Percentiles rank a stretch among this genome's conserved stretches.
Evolutionary conservation across 208 protist species (phyloP).

Genomic region (Leishmania aethiopica): DNA sequence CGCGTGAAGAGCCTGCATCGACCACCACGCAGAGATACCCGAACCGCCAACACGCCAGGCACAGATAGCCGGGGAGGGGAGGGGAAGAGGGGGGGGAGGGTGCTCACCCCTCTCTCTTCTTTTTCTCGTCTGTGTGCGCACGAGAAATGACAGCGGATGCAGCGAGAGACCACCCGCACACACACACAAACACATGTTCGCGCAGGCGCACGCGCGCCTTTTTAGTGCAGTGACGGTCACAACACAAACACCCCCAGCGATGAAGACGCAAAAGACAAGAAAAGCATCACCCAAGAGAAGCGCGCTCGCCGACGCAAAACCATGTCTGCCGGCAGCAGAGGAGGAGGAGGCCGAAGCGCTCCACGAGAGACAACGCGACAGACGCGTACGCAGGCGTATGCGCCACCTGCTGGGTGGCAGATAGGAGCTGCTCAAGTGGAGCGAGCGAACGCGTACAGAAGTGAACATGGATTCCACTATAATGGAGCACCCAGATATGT

Average conservation of each 20-base stretch:
- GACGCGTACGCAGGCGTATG: background rate
- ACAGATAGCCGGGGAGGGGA: background rate
- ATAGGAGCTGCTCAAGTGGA: no score
- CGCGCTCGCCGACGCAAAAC: background rate
- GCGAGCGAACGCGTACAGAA: background rate
- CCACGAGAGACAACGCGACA: background rate
- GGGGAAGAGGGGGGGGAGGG: no score
- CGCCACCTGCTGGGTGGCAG: no score
- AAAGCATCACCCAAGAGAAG: background rate
- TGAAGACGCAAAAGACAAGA: background rate
- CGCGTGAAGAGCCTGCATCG: background rate
- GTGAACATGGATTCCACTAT: background rate
- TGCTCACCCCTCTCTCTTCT: background rate
- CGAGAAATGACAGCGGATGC: no score
- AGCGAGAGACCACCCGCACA: background rate
- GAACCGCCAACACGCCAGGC: background rate
- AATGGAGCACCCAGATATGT: background rate
- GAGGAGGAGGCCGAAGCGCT: background rate
- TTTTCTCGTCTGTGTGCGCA: background rate
- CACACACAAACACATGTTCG: background rate
- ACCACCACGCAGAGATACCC: background rate
- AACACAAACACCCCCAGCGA: no score
- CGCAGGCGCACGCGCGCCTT: background rate
- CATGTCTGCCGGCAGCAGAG: background rate
- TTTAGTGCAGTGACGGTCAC: background rate